phyloP scores from a whole-genome alignment of 2,329 filamentous ascomycete genomes.

The Talaromyces sp. region DNA sequence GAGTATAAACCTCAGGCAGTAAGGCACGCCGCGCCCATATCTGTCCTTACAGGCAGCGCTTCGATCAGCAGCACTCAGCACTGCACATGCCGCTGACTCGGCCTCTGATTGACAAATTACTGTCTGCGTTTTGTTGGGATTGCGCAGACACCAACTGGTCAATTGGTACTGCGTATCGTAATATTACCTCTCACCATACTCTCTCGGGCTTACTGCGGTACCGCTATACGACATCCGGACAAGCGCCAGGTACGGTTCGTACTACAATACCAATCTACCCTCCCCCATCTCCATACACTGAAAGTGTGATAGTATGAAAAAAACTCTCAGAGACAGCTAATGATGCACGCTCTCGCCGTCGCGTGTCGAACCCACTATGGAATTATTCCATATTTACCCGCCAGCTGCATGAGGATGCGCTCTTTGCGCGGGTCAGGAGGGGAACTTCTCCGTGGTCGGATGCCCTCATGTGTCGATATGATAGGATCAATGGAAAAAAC shows the following conservation, averaged over 20 bases:
- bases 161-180: neutral
- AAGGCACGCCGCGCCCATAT: neutral
- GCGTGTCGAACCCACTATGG: neutral
- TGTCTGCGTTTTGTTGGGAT: constrained; percentile 12
- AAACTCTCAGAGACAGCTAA: constrained; percentile 2
- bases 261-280: neutral
- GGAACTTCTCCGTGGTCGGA: constrained; percentile 1
- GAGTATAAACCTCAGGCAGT: constrained; percentile 1
- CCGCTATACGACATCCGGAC: neutral
- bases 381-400: constrained; percentile 1
- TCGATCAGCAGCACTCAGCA: neutral
- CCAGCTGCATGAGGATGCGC: neutral
- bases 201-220: neutral
- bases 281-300: neutral
- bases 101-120: constrained; percentile 12
- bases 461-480: constrained; percentile 12
- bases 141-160: neutral
- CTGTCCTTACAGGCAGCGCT: neutral
- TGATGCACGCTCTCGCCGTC: neutral
- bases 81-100: constrained; percentile 14
- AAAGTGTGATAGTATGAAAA: neutral
- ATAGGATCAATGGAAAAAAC: constrained; percentile 6
- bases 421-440: constrained; percentile 3
- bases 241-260: constrained; percentile 3
- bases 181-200: neutral